These are phyloP conservation scores for Suillus variegatus DNA, from an alignment of 768 basidiomycete genomes.

Conservation along the genomic window DNA sequence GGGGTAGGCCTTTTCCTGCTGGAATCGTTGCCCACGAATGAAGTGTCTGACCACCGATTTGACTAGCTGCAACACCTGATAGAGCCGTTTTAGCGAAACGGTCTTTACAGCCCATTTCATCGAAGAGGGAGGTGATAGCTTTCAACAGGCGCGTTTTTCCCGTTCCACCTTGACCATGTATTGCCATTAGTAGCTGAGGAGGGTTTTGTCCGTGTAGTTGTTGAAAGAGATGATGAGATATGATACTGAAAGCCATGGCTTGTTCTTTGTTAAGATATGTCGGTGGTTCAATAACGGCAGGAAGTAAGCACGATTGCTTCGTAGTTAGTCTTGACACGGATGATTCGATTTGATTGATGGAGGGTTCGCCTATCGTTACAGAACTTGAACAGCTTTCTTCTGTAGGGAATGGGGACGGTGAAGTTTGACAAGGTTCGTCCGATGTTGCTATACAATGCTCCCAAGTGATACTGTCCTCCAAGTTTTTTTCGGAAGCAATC, in stretches of 20 bases:
- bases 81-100: neutral
- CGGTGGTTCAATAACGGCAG: too few species aligned
- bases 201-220: neutral
- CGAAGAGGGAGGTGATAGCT: conserved; percentile 36
- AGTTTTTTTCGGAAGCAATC: too few species aligned
- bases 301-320: too few species aligned
- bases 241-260: conserved; percentile 35
- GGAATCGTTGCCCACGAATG: neutral
- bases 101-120: neutral
- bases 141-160: conserved; percentile 26
- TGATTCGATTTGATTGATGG: too few species aligned
- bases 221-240: conserved; percentile 28
- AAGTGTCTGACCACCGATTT: neutral
- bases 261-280: neutral
- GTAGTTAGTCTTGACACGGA: too few species aligned
- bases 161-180: conserved; percentile 38
- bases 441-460: too few species aligned
- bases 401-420: neutral
- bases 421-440: neutral
- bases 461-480: neutral
- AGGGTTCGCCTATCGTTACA: too few species aligned
- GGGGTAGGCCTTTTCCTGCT: neutral
- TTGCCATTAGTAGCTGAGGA: conserved; percentile 36
- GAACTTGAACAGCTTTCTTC: too few species aligned
- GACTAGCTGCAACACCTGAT: neutral